Percentiles rank a stretch among this genome's conserved stretches.
These are phyloP conservation scores for Linnemannia zychae DNA, from an alignment of 192 early-diverging fungal genomes.

Conservation along the genomic window DNA sequence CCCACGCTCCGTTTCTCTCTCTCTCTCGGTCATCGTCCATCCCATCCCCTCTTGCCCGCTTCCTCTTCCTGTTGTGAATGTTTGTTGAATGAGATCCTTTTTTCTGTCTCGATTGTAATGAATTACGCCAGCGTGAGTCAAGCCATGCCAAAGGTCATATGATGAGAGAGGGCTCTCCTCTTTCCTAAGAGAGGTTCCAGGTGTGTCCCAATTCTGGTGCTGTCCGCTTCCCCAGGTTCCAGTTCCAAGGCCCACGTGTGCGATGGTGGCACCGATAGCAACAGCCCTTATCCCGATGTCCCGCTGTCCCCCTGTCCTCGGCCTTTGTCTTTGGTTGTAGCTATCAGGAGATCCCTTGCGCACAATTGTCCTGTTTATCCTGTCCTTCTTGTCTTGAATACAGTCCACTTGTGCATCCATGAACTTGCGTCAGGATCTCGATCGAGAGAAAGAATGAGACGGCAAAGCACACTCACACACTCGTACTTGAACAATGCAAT, in stretches of 20 bases:
- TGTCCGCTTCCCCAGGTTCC: background rate
- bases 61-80: background rate
- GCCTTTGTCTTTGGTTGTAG: background rate
- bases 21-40: background rate
- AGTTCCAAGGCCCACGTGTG: background rate
- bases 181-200: background rate
- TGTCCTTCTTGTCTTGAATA: background rate
- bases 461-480: background rate
- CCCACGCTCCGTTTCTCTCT: background rate
- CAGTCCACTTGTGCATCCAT: background rate
- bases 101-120: background rate
- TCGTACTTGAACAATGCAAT: background rate
- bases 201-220: background rate
- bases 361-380: background rate
- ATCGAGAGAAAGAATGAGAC: background rate
- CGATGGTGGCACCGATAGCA: background rate
- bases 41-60: background rate
- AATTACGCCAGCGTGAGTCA: constrained; percentile 1
- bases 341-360: background rate
- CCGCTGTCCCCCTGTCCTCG: background rate
- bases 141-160: background rate
- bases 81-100: background rate
- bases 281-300: background rate
- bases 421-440: background rate
- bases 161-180: background rate